Conservation (phyloP, 2,329 filamentous ascomycete genomes). For the Dendrostoma leiphaemia region DNA sequence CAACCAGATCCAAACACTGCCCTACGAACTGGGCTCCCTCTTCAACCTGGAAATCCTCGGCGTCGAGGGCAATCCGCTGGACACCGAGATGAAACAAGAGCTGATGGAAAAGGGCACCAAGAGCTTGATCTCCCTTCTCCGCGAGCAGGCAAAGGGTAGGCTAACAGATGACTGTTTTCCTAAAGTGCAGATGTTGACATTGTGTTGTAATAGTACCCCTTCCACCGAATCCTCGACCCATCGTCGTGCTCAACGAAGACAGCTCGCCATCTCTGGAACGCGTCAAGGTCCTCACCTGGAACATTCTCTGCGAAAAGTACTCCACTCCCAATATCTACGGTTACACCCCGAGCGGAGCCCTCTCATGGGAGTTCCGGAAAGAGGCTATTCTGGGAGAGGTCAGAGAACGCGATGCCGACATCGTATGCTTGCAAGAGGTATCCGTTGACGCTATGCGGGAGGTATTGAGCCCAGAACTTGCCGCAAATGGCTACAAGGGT, state of each 20-base stretch:
- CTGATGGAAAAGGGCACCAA: conserved; percentile 87
- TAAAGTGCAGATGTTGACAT: neutral
- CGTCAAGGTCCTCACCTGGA: conserved; percentile 88
- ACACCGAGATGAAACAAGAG: conserved; percentile 72
- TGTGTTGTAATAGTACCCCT: conserved; percentile 59
- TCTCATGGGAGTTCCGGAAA: conserved; percentile 85
- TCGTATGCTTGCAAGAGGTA: conserved; percentile 91
- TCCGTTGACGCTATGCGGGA: conserved; percentile 90
- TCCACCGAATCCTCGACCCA: conserved; percentile 73
- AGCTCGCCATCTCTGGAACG: conserved; percentile 60
- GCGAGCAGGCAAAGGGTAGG: conserved; percentile 82
- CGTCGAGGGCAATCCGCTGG: conserved; percentile 86
- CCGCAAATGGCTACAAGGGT: conserved; percentile 86
- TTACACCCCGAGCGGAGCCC: conserved; percentile 78
- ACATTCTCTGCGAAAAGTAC: conserved; percentile 92
- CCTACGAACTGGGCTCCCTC: conserved; percentile 83
- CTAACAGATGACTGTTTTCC: neutral
- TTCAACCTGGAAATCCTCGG: conserved; percentile 87
- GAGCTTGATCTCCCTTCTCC: conserved; percentile 76
- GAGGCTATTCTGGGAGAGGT: conserved; percentile 83
- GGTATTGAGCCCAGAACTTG: conserved; percentile 83
- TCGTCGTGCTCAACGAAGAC: conserved; percentile 74
- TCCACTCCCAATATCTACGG: conserved; percentile 83
- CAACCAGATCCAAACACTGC: conserved; percentile 80
- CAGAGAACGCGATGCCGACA: conserved; percentile 75